Evolutionary conservation across 2,329 filamentous ascomycete genomes (phyloP), one percentile per base, ranked within the genome.

Genomic region (Penicillium thymicola): DNA sequence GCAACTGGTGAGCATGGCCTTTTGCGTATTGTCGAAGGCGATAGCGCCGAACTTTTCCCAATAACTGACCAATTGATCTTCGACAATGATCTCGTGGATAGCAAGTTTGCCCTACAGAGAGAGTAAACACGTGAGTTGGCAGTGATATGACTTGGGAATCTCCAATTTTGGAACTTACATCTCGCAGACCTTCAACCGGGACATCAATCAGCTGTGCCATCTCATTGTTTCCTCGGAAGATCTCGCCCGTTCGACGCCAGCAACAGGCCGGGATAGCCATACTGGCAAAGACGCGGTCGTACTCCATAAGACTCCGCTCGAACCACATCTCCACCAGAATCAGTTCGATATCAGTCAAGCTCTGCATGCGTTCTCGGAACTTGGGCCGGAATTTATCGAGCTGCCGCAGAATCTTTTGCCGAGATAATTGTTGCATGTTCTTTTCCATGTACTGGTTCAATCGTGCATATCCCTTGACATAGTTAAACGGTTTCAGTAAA

Each of bases 41-140:
- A 99, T 97, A 5, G 92, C 93, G 49, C 93, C 92, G 70, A 99
- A 99, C 69, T 99, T 96, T 75, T 99, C 94, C 94, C 94, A 99
- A 70, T 99, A 99, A 67, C 90, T 90, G 53, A 97, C 94, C 59
- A 96, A 85, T 40, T 92, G 95, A 59, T 96, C 91, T 77, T 99
- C 94, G 2, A 91, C 92, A 43, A 99, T 85, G 61, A 99, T 95
- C 72, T 99, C 92, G 72, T 99, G 94, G 46, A 99, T 83, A 13
- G 94, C 90, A 62, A 97, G 88, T 68, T 95, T 95, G 59, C 94
- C 94, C 92, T 96, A 56, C 4, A 52, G 40, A 25, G 47, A 21
- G 11, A 21, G 16, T 32, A 27, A 32, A 25, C 25, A 38, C 21
- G 34, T 52, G 46, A 51, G 46, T 37, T 36, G 11, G 5, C 3